Percentiles rank a stretch among this genome's conserved stretches.
Evolutionary conservation across 345 rosid species (phyloP).

Genomic region (Mercurialis annua): DNA sequence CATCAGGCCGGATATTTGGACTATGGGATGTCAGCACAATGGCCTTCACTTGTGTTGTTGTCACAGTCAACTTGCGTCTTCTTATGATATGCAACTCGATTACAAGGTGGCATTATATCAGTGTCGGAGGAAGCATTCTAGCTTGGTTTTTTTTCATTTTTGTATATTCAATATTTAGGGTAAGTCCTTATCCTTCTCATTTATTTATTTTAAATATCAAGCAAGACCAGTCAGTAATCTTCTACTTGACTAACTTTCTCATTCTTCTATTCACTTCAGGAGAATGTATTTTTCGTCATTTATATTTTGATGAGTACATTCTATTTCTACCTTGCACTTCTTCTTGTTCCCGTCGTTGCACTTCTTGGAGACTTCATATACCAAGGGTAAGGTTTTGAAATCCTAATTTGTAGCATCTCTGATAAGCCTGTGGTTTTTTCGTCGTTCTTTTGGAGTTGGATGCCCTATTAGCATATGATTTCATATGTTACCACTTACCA

Average conservation of each 20-base stretch:
- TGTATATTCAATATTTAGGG: slow-evolving; percentile 59
- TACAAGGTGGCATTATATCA: slow-evolving; percentile 83
- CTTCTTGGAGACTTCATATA: slow-evolving; percentile 91
- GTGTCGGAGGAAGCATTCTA: slow-evolving; percentile 88
- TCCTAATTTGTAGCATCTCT: background rate
- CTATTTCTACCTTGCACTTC: slow-evolving; percentile 72
- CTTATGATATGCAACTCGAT: slow-evolving; percentile 92
- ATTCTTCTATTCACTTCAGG: slow-evolving; percentile 45
- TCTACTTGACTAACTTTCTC: slow-evolving; percentile 15
- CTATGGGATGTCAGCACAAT: slow-evolving; percentile 98
- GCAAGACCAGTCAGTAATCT: background rate
- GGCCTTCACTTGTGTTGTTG: slow-evolving; percentile 92
- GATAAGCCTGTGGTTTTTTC: background rate
- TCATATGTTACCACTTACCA: background rate
- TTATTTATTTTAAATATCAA: background rate
- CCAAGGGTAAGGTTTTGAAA: slow-evolving; percentile 58
- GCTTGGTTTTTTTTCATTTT: slow-evolving; percentile 82
- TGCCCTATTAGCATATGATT: background rate
- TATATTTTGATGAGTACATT: slow-evolving; percentile 83
- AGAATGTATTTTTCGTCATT: slow-evolving; percentile 74
- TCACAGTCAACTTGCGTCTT: slow-evolving; percentile 89
- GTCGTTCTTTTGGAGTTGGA: background rate
- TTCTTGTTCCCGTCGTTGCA: slow-evolving; percentile 82
- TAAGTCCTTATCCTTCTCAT: slow-evolving; percentile 16
- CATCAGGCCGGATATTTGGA: slow-evolving; percentile 83